phyloP scores from a whole-genome alignment of 2,329 filamentous ascomycete genomes.

The Myotisia sp. region DNA sequence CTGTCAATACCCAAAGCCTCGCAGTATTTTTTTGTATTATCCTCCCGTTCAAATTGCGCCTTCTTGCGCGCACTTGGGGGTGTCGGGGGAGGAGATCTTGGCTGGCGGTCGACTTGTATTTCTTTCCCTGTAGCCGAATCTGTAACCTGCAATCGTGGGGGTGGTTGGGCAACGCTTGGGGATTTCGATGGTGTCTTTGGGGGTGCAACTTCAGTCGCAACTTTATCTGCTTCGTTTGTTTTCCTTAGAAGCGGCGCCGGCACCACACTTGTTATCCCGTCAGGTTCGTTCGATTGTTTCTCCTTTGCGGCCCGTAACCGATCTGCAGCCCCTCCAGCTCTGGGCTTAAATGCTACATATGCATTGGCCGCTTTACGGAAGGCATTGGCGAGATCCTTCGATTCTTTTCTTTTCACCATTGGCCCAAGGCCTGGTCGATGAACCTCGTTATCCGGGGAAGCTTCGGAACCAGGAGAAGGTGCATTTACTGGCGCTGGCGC shows the following conservation, averaged over 20 bases:
- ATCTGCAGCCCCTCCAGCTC: conserved; percentile 73
- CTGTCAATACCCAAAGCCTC: conserved; percentile 65
- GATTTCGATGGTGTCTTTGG: conserved; percentile 15
- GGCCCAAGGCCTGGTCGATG: conserved; percentile 68
- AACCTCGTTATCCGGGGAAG: conserved; percentile 29
- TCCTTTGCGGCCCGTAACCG: conserved; percentile 51
- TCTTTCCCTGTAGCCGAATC: conserved; percentile 18
- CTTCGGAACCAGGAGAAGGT: not conserved
- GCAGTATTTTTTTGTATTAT: conserved; percentile 67
- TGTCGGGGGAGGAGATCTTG: too few species aligned
- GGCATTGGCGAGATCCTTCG: conserved; percentile 55
- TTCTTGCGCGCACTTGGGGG: conserved; percentile 9
- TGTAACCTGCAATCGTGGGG: conserved; percentile 28
- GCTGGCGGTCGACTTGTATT: conserved; percentile 10
- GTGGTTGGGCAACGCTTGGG: conserved; percentile 10
- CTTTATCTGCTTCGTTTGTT: conserved; percentile 19
- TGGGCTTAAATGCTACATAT: conserved; percentile 64
- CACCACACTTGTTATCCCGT: conserved; percentile 81
- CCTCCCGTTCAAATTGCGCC: conserved; percentile 46
- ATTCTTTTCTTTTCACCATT: conserved; percentile 71
- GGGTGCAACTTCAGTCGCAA: conserved; percentile 19
- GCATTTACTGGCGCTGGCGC: not conserved
- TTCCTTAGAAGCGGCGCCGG: conserved; percentile 50
- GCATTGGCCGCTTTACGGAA: conserved; percentile 70
- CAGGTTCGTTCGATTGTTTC: conserved; percentile 53